Percentiles rank a stretch among this genome's conserved stretches.
Evolutionary conservation across 495 filamentous ascomycete species (phyloP).

Genomic region (Penicillium psychrofluorescens): DNA sequence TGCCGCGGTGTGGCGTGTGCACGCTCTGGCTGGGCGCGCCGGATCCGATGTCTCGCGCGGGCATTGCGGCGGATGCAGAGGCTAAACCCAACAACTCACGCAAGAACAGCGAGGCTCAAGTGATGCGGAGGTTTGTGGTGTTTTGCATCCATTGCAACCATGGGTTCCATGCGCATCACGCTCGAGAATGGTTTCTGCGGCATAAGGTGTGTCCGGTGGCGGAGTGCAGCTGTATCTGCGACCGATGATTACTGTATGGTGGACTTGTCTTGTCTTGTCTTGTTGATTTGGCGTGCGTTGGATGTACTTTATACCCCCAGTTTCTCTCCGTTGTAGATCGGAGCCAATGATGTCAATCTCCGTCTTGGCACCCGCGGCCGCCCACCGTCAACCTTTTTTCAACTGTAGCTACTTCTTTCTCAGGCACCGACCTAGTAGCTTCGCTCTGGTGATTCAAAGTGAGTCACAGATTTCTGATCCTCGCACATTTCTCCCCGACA

Average conservation of each 20-base stretch:
- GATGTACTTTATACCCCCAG: too few species aligned
- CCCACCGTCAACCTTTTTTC: too few species aligned
- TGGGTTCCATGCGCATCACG: constrained; percentile 83
- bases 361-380: too few species aligned
- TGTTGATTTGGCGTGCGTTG: neutral
- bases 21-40: constrained; percentile 76
- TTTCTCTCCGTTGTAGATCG: neutral
- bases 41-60: constrained; percentile 54
- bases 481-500: too few species aligned
- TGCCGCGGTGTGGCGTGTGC: constrained; percentile 87
- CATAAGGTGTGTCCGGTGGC: constrained; percentile 82
- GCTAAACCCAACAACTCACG: constrained; percentile 10
- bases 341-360: neutral
- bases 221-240: constrained; percentile 82
- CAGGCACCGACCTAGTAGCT: neutral
- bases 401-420: neutral
- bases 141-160: constrained; percentile 90
- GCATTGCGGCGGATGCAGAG: constrained; percentile 42
- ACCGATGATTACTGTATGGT: constrained; percentile 25
- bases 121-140: constrained; percentile 51
- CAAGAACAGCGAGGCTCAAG: constrained; percentile 23
- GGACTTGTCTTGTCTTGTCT: neutral
- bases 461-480: neutral
- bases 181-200: constrained; percentile 75
- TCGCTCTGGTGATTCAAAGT: neutral